Conservation (phyloP, 2,329 filamentous ascomycete species). For the Sporothrix euskadiensis region DNA sequence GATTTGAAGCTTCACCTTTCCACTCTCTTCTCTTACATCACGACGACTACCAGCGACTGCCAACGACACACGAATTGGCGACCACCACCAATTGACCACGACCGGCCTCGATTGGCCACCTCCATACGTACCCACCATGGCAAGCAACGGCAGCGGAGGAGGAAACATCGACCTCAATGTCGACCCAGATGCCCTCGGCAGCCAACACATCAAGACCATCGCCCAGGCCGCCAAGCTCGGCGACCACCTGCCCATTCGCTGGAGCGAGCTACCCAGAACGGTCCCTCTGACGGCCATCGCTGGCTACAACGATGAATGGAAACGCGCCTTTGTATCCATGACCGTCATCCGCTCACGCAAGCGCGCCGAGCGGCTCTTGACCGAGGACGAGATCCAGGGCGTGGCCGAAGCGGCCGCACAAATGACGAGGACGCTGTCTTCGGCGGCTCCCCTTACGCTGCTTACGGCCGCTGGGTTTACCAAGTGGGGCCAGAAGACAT, state of each 20-base stretch:
- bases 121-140: background rate
- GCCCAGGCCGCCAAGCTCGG: constrained; percentile 25
- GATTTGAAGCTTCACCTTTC: background rate
- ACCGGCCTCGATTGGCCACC: background rate
- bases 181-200: constrained; percentile 21
- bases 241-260: constrained; percentile 30
- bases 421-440: constrained; percentile 23
- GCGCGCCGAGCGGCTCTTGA: constrained; percentile 30
- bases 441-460: constrained; percentile 27
- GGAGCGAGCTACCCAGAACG: constrained; percentile 28
- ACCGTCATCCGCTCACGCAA: constrained; percentile 28
- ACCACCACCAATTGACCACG: background rate
- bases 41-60: background rate
- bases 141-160: background rate
- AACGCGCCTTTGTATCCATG: constrained; percentile 29
- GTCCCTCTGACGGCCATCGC: constrained; percentile 30
- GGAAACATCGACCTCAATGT: background rate
- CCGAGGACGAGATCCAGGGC: constrained; percentile 31
- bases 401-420: constrained; percentile 31
- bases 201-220: constrained; percentile 27
- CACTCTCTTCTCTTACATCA: background rate
- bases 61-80: background rate
- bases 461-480: background rate
- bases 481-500: no score
- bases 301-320: constrained; percentile 28